These are phyloP conservation scores for Cryomyces minteri DNA, from an alignment of 495 filamentous ascomycete species.

Conservation along the genomic window DNA sequence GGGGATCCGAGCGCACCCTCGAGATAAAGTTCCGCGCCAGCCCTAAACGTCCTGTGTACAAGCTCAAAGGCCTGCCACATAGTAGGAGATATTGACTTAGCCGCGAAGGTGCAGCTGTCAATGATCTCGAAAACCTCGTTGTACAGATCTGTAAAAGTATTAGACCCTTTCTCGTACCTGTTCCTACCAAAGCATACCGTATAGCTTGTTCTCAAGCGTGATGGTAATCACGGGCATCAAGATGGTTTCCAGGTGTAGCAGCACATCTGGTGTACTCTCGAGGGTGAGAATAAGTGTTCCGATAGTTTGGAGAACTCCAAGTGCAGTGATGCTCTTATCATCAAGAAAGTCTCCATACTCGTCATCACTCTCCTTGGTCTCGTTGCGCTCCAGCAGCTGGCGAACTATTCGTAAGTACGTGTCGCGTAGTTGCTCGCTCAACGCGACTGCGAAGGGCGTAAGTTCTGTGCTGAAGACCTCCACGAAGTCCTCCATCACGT, in stretches of 20 bases:
- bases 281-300: constrained; percentile 91
- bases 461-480: constrained; percentile 93
- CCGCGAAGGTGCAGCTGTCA: constrained; percentile 97
- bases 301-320: constrained; percentile 94
- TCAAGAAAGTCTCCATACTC: constrained; percentile 87
- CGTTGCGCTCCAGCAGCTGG: constrained; percentile 73
- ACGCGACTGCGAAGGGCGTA: constrained; percentile 92
- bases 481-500: constrained; percentile 99
- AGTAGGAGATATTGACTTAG: constrained; percentile 80
- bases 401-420: constrained; percentile 89
- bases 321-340: constrained; percentile 94
- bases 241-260: constrained; percentile 83
- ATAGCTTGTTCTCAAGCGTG: constrained; percentile 93
- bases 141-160: constrained; percentile 50
- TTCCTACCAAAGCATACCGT: constrained; percentile 28
- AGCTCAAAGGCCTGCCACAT: constrained; percentile 99
- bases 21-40: constrained; percentile 90
- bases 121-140: constrained; percentile 99
- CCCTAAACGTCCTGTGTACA: constrained; percentile 92
- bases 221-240: constrained; percentile 93
- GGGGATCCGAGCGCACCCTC: constrained; percentile 24
- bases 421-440: constrained; percentile 90
- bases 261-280: constrained; percentile 88
- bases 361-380: constrained; percentile 45
- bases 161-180: neutral